Evolutionary conservation across 345 rosid species (phyloP), one percentile per base, ranked within the genome.

Genomic region (Reutealis trisperma): DNA sequence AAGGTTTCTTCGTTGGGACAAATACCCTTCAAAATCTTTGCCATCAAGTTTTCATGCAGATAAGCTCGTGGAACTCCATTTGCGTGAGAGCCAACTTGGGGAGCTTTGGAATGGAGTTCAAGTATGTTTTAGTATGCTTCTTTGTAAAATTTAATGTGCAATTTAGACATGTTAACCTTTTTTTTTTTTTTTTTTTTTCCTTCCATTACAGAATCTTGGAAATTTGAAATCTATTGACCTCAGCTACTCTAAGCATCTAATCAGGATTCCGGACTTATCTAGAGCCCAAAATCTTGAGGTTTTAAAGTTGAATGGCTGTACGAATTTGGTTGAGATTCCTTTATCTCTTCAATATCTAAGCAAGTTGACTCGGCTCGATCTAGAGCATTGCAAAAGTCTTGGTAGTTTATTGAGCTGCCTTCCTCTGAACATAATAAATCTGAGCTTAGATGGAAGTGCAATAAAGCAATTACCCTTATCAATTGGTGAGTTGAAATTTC

Each of bases 141-240:
- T 66, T 44, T 41, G 2, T 41, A 21, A 67, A 22, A 13, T 45
- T 15, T 64, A 34, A n/a, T 44, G 12, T 22, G 11, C 24, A 47
- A 21, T 22, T 49, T 68, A 22, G 3, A 5, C 24, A 16, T 68
- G 41, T 44, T 13, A 4, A 22, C 44, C 4, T 41, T 10, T 25
- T 32, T 16, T 67, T 22, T 0, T 24, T 67, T 32, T 63, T 34
- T 24, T 63, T 32, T 44, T 7, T 58, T 58, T n/a, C 12, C 37
- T 68, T 67, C 4, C 32, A 52, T 27, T 63, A 42, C 59, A 78
- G 76, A 47, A 54, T 30, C 58, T 71, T 71, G 54, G 19, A 25
- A 70, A 78, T 37, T 64, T 78, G 51, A 71, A 54, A 30, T 6
- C 9, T 22, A 19, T 78, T 22, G 63, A 78, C 32, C 58, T 71